Evolutionary conservation across 768 basidiomycete species (phyloP).

Genomic region (Pleurotus salmoneostramineus): DNA sequence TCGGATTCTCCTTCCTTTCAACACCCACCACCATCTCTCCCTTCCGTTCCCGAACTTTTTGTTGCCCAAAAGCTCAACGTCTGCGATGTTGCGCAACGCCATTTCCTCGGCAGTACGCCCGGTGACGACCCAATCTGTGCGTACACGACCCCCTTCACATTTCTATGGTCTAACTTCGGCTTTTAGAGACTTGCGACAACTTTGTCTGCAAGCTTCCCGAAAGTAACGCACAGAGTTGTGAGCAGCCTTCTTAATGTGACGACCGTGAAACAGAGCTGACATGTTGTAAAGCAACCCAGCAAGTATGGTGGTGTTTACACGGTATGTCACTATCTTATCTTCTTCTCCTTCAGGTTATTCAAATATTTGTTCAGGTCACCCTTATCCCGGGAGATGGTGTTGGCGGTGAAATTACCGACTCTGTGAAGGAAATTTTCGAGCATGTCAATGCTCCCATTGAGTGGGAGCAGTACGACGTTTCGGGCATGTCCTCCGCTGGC

Average conservation of each 20-base stretch:
- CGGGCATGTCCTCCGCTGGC: slow-evolving; percentile 90
- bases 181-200: slow-evolving; percentile 69
- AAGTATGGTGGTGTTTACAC: slow-evolving; percentile 95
- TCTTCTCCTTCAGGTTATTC: slow-evolving; percentile 16
- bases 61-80: slow-evolving; percentile 24
- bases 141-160: slow-evolving; percentile 19
- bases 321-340: slow-evolving; percentile 37
- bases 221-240: slow-evolving; percentile 63
- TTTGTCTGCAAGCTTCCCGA: slow-evolving; percentile 75
- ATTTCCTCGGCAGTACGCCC: slow-evolving; percentile 55
- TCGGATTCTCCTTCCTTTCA: slow-evolving; percentile 5
- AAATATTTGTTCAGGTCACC: slow-evolving; percentile 66
- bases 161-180: not conserved
- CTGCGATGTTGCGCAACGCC: slow-evolving; percentile 65
- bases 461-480: slow-evolving; percentile 98
- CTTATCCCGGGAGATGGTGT: slow-evolving; percentile 98
- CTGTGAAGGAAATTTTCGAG: slow-evolving; percentile 98
- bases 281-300: slow-evolving; percentile 57
- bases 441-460: slow-evolving; percentile 97
- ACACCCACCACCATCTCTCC: slow-evolving; percentile 16
- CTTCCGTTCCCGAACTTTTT: slow-evolving; percentile 24
- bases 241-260: slow-evolving; percentile 10
- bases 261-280: slow-evolving; percentile 4
- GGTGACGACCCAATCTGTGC: slow-evolving; percentile 45
- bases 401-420: slow-evolving; percentile 95